These are phyloP conservation scores for Plicaturopsis crispa DNA, from an alignment of 768 basidiomycete species.

Conservation along the genomic window DNA sequence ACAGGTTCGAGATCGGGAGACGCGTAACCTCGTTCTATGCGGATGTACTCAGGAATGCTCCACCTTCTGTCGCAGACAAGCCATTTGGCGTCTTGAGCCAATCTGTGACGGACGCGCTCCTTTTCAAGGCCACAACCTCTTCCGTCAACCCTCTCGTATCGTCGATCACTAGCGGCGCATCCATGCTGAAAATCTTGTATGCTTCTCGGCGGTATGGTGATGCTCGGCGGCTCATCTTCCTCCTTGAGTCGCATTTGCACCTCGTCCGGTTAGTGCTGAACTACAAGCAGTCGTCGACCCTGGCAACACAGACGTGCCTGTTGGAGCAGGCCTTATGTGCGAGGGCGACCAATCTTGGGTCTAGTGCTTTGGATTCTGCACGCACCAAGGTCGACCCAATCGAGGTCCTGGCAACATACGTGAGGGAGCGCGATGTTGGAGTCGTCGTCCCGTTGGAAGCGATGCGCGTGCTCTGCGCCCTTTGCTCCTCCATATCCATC, in stretches of 20 bases:
- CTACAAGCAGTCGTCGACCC: slow-evolving; percentile 45
- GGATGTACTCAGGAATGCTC: slow-evolving; percentile 55
- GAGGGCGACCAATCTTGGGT: slow-evolving; percentile 43
- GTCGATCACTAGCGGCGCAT: slow-evolving; percentile 53
- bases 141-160: slow-evolving; percentile 78
- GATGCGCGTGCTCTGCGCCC: slow-evolving; percentile 54
- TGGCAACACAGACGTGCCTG: slow-evolving; percentile 33
- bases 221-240: slow-evolving; percentile 55
- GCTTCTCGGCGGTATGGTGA: slow-evolving; percentile 62
- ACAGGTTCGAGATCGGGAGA: slow-evolving; percentile 77
- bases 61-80: slow-evolving; percentile 42
- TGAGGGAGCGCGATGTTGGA: slow-evolving; percentile 59
- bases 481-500: slow-evolving; percentile 58
- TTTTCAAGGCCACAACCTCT: slow-evolving; percentile 70
- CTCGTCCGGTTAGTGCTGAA: slow-evolving; percentile 58
- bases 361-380: slow-evolving; percentile 35
- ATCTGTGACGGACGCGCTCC: slow-evolving; percentile 59
- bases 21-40: slow-evolving; percentile 61
- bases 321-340: slow-evolving; percentile 74
- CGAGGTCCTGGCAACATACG: slow-evolving; percentile 64
- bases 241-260: slow-evolving; percentile 60
- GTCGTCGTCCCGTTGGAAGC: slow-evolving; percentile 56
- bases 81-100: slow-evolving; percentile 58
- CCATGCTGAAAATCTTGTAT: slow-evolving; percentile 53
- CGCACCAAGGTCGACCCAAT: slow-evolving; percentile 59